phyloP scores from a whole-genome alignment of 441 rosid species.

The Bocquillonia castaneifolia region DNA sequence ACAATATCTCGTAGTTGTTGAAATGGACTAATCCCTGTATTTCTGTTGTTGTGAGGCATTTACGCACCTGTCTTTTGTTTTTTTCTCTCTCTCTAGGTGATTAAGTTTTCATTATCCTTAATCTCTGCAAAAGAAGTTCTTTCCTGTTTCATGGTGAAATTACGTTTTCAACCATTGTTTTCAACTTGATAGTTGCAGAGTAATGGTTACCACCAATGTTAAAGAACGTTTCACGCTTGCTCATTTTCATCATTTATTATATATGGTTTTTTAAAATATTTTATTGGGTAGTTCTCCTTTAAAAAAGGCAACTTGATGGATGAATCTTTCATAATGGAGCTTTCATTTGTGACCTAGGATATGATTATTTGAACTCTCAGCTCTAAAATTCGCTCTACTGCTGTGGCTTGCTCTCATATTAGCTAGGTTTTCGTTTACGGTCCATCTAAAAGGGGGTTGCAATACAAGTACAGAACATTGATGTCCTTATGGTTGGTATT shows the following conservation, averaged over 20 bases:
- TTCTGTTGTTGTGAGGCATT: not conserved
- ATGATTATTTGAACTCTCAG: not conserved
- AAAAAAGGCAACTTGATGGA: not conserved
- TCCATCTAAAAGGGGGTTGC: too few relatives aligned
- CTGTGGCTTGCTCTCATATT: too few relatives aligned
- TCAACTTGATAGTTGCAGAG: not conserved
- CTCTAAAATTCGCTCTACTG: not conserved
- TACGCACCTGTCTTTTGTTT: not conserved
- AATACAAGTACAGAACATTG: too few relatives aligned
- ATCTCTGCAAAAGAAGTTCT: not conserved
- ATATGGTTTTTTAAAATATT: not conserved
- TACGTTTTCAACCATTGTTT: constrained; percentile 1
- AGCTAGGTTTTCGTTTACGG: too few relatives aligned
- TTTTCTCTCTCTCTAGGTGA: too few relatives aligned
- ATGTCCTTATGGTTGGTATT: too few relatives aligned
- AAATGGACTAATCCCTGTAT: not conserved
- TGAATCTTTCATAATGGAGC: not conserved
- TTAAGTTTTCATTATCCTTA: not conserved
- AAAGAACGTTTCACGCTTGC: not conserved
- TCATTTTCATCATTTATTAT: not conserved
- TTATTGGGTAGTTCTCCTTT: not conserved
- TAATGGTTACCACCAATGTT: not conserved
- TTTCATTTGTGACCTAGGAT: not conserved
- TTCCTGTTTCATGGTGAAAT: not conserved
- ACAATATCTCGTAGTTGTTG: not conserved